Evolutionary conservation across 805 yeast species (phyloP), one percentile per base, ranked within the genome.

Genomic region (Clavispora phyllophila): DNA sequence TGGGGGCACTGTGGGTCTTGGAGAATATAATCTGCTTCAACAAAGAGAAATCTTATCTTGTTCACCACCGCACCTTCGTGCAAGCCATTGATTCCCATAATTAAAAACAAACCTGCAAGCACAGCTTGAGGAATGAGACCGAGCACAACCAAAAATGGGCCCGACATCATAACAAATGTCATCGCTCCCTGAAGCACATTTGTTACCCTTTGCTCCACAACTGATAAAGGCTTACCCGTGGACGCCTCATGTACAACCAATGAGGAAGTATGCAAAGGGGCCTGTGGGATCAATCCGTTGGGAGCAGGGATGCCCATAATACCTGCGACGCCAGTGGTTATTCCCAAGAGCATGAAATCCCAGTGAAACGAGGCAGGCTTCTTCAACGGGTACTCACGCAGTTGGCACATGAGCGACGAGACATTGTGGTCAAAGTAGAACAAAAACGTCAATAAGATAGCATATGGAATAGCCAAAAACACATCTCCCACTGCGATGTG

Each of bases 391-490:
- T 73, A 93, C 41, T 84, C 81, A 20, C 82, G 78, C 47, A 82
- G 82, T 63, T 91, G 98, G 40, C 96, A 90, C 77, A 93, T 93
- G 43, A 91, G 68, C 0, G 97, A 84, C 2, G 96, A 88, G 9
- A 91, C 95, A 49, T 91, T 93, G 63, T 91, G 99, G 63, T 91
- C 99, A 63, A 90, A 93, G 62, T 88, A 91, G 63, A 93, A 91
- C 38, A 91, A 66, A 39, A 84, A 75, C 0, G 98, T 88, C 35
- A 93, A 65, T 37, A 93, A 72, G 1, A 93, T 65, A 0, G 96
- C 98, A 72, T 91, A 93, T 0, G 99, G 99, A 7, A 93, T 60
- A 0, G 99, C 98, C 28, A 93, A 62, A 57, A 93, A 93, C 0
- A 91, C 81, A 51, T 89, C 80, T 2, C 82, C 81, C 1, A 83